phyloP scores from a whole-genome alignment of 2,329 filamentous ascomycete genomes.

The Talaromyces sp. region DNA sequence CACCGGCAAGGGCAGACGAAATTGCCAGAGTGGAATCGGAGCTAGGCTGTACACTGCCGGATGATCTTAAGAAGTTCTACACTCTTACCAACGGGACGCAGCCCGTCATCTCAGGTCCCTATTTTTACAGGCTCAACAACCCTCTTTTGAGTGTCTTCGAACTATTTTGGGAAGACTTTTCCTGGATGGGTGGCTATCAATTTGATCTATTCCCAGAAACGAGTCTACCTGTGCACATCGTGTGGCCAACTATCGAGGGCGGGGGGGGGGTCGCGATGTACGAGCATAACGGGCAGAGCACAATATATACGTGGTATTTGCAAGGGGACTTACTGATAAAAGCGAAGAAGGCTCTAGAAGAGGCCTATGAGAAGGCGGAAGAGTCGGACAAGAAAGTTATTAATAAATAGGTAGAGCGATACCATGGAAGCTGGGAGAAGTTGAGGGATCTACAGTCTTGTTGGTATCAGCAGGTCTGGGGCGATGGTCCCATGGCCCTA shows the following conservation, averaged over 20 bases:
- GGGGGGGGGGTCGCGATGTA: constrained; percentile 7
- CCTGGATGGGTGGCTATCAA: not conserved
- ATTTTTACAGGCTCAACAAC: not conserved
- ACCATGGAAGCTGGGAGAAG: constrained; percentile 8
- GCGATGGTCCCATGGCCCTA: not conserved
- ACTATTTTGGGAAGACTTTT: constrained; percentile 4
- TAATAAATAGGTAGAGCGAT: not conserved
- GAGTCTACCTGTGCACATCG: not conserved
- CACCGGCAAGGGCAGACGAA: not conserved
- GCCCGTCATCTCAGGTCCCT: not conserved
- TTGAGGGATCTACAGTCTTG: not conserved
- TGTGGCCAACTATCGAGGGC: constrained; percentile 2
- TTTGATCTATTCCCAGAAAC: not conserved
- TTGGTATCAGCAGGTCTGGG: constrained; percentile 11
- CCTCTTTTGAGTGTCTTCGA: not conserved
- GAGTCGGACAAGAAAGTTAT: constrained; percentile 4
- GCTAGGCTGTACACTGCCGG: not conserved
- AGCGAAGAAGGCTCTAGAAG: not conserved
- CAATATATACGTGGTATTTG: constrained; percentile 6
- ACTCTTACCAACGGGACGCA: constrained; percentile 8
- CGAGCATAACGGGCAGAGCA: constrained; percentile 4
- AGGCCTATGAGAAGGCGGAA: not conserved
- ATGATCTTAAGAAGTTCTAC: constrained; percentile 11
- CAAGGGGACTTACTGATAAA: not conserved
- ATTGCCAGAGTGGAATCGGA: not conserved